A percentile compares a stretch with the other conserved stretches of the same genome.
phyloP scores from a whole-genome alignment of 2,329 filamentous ascomycete species.

The Purpureocillium lavendulum region DNA sequence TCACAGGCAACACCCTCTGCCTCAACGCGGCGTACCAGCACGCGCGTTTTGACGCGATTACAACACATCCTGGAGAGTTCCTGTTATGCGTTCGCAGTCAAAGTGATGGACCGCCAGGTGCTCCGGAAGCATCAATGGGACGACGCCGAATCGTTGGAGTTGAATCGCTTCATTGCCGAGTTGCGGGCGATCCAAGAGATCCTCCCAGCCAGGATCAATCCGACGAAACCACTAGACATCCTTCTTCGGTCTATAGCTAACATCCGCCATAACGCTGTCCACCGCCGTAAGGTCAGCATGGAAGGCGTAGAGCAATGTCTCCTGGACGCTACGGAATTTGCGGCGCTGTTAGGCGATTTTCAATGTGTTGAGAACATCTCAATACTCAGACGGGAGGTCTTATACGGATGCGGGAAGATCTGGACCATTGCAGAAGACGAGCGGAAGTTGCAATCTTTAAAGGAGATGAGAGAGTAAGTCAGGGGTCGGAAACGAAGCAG shows the following conservation, averaged over 20 bases:
- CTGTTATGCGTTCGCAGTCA: constrained; percentile 2
- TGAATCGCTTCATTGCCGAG: constrained; percentile 3
- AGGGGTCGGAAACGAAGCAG: too few species aligned
- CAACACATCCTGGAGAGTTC: constrained; percentile 2
- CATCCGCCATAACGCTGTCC: constrained; percentile 5
- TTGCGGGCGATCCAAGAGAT: neutral
- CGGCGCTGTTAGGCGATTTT: neutral
- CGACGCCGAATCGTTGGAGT: constrained; percentile 4
- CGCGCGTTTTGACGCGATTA: constrained; percentile 1
- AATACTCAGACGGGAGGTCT: neutral
- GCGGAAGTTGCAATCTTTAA: too few species aligned
- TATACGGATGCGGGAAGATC: neutral
- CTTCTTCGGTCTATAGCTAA: constrained; percentile 3
- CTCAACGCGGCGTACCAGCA: neutral
- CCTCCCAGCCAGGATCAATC: neutral
- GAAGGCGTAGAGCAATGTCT: constrained; percentile 2
- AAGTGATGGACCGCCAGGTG: neutral
- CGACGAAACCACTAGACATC: neutral
- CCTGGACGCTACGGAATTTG: constrained; percentile 1
- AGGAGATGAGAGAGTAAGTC: too few species aligned
- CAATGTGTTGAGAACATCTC: neutral
- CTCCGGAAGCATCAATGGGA: neutral
- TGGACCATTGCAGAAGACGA: neutral
- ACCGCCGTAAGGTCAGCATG: constrained; percentile 3
- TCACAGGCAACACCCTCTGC: too few species aligned